Evolutionary conservation across 306 rosid species (phyloP).

Genomic region (Pyrus pyrifolia): DNA sequence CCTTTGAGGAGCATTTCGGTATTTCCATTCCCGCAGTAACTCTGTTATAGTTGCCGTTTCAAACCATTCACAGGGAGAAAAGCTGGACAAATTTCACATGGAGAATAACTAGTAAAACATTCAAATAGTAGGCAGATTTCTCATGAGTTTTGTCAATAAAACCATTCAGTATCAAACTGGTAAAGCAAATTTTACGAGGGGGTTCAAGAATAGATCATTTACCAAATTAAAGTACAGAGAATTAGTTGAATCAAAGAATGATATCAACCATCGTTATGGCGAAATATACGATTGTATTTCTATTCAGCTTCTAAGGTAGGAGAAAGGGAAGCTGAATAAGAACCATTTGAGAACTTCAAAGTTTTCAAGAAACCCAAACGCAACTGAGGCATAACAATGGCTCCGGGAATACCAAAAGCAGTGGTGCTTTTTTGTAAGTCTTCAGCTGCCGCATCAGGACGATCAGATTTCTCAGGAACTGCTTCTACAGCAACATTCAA

Average conservation of each 20-base stretch:
- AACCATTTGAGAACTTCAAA: slow-evolving; percentile 34
- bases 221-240: background rate
- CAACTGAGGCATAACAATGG: slow-evolving; percentile 30
- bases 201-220: background rate
- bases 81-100: background rate
- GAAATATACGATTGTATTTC: background rate
- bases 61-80: too few relatives aligned
- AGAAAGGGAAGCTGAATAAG: slow-evolving; percentile 36
- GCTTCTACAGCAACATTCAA: slow-evolving; percentile 70
- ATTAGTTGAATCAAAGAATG: background rate
- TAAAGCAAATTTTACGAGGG: background rate
- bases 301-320: slow-evolving; percentile 17
- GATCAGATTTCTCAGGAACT: slow-evolving; percentile 35
- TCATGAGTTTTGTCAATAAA: background rate
- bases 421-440: slow-evolving; percentile 17
- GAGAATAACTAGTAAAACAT: background rate
- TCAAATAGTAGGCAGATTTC: background rate
- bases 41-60: too few relatives aligned
- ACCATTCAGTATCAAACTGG: background rate
- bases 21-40: too few relatives aligned
- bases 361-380: slow-evolving; percentile 27
- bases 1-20: background rate
- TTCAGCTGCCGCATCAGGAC: slow-evolving; percentile 22
- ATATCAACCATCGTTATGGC: background rate
- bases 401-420: slow-evolving; percentile 61